Base-by-base conservation (phyloP, 306 rosid species). In the Senna siamea region DNA sequence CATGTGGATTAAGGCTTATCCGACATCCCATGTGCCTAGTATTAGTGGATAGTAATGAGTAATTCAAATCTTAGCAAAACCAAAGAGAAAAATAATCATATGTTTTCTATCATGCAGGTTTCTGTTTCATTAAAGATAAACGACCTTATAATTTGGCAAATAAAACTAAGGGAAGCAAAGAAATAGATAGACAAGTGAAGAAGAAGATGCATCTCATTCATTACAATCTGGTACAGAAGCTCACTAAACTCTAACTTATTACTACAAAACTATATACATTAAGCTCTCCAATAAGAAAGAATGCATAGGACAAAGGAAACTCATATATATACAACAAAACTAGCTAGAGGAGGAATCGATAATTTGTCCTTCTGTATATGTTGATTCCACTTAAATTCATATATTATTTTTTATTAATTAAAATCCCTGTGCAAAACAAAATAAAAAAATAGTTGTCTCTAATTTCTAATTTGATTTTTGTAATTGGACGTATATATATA, bases 401-500 rank as follows among this genome's bases (percentile, higher is more conserved):
- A 38, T 40, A 7, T 56, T 41, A 41, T 26, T 26, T 26, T 26
- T 26, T 26, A 26, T 1, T 26, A 26, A 26, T 26, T 1, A 26
- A 26, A n/a, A n/a, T n/a, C n/a, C n/a, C n/a, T n/a, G n/a, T n/a
- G n/a, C 5, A 38, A 70, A 40, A 55, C 5, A 13, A 7, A 20
- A 20, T 2, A 38, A 7, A 41, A 41, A 70, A 0, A 12, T 30
- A 13, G 44, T 46, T 11, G 30, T 26, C 18, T 58, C 10, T 22
- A 9, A 59, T 59, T 37, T 26, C 1, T 26, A 7, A 37, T 5
- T 37, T 5, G 37, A 5, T 32, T 5, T 32, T 32, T 32, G 37
- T 32, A 32, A 2, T 2, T 32, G 37, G 2, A 37, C 74, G 8
- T 50, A 26, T 82, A 82, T 82, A 82, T 74, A 50, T 74, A 78